Base-by-base conservation (phyloP, 257 asterid species). In the Solanum infundibuliforme region DNA sequence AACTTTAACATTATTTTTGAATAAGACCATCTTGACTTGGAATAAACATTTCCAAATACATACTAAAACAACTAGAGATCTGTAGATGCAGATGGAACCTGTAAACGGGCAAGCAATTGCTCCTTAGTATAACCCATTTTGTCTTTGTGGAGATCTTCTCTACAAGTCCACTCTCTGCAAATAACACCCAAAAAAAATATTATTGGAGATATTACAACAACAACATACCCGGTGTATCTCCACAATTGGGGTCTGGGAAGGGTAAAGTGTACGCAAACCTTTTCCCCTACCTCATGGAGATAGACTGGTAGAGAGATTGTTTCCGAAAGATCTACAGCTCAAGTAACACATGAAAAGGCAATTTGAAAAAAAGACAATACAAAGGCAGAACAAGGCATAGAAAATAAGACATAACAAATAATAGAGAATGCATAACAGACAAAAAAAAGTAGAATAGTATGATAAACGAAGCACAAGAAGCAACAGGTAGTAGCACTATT, bases 121-220 rank as follows among this genome's bases (percentile, higher is more conserved):
- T 92, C 97, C 87, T 94, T 96, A 29, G 95, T 90, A 86, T 76
- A 89, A 25, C 93, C 94, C 98, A 94, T 95, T 85, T 68, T 69
- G 32, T 87, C 88, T 69, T 68, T 35, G 86, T 14, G 10, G 52
- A 71, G 84, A 73, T 60, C 55, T 41, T 39, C 34, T 48, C 27
- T 16, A 55, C 85, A 46, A 8, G 86, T 79, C 38, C 85, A 27
- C 66, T 4, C 85, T 46, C 29, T 79, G 84, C 25, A 41, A 41
- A 79, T 2, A 79, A 79, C 36, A 75, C 48, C 41, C 20, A 31
- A 21, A 18, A 74, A 9, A 71, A 3, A 32, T 18, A 74, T 20
- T 38, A 36, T 75, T 36, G 20, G 31, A 75, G 46, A 35, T 74
- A 74, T 5, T 65, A 65, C 72, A n/a, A 65, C 72, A 62, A 11